Percentiles rank a stretch among this genome's conserved stretches.
Conservation (phyloP, 768 basidiomycete genomes). For the Mrakia gelida region DNA sequence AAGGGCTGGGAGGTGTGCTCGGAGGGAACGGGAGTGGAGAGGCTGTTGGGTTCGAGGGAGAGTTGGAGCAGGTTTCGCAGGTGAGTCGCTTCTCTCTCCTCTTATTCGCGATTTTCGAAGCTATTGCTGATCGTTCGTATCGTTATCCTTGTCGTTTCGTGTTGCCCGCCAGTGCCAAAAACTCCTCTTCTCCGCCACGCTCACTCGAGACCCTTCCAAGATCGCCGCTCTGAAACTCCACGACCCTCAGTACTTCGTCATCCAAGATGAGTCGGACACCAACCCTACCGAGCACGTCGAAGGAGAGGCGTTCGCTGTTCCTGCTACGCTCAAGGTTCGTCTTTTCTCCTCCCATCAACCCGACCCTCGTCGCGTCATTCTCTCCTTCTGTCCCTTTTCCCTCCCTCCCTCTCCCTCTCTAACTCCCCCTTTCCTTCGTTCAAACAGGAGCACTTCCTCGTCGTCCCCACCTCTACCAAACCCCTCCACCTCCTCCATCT, state of each 20-base stretch:
- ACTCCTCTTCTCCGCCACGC: constrained; percentile 89
- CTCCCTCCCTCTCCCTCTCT: background rate
- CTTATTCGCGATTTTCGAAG: background rate
- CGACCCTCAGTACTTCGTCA: constrained; percentile 81
- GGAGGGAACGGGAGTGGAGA: background rate
- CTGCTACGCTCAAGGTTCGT: constrained; percentile 65
- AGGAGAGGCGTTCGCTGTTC: constrained; percentile 57
- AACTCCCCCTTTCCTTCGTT: background rate
- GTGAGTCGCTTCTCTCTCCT: background rate
- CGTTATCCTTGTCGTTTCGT: no score
- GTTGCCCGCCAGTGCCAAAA: constrained; percentile 69
- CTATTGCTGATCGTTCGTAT: background rate
- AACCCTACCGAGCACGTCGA: constrained; percentile 56
- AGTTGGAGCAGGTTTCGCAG: constrained; percentile 15
- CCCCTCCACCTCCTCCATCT: constrained; percentile 87
- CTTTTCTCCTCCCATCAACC: background rate
- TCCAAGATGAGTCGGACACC: constrained; percentile 53
- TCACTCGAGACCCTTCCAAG: constrained; percentile 90
- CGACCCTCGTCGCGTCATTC: background rate
- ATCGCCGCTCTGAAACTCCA: constrained; percentile 73
- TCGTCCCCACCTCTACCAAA: constrained; percentile 72
- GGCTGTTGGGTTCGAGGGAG: constrained; percentile 35
- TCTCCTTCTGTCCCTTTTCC: background rate
- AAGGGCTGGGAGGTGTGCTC: constrained; percentile 52
- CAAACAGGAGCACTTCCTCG: constrained; percentile 78